Evolutionary conservation across 2,329 filamentous ascomycete genomes (phyloP).

Genomic region (Ophiostoma montium): DNA sequence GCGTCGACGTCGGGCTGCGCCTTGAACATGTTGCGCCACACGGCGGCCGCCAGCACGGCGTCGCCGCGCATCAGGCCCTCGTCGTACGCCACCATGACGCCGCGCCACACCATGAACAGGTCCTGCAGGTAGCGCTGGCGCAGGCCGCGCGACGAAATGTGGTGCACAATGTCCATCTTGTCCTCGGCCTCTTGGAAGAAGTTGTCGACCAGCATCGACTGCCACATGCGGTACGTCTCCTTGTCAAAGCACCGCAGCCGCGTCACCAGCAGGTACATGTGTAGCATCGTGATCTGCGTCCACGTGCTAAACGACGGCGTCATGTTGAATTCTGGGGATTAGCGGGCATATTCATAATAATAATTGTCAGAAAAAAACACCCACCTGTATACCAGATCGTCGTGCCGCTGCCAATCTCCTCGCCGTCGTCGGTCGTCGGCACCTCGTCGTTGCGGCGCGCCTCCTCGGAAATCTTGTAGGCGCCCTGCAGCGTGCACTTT

Average conservation of each 20-base stretch:
- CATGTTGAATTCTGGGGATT: slow-evolving; percentile 53
- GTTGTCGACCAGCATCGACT: slow-evolving; percentile 84
- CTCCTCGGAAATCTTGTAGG: slow-evolving; percentile 60
- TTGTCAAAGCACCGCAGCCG: slow-evolving; percentile 66
- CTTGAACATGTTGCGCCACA: slow-evolving; percentile 92
- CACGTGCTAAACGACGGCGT: slow-evolving; percentile 85
- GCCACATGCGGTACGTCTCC: slow-evolving; percentile 58
- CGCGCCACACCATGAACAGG: slow-evolving; percentile 86
- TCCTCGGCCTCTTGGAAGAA: slow-evolving; percentile 86
- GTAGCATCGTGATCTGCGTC: slow-evolving; percentile 91
- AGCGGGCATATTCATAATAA: background rate
- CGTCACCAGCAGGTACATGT: slow-evolving; percentile 83
- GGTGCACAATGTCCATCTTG: slow-evolving; percentile 69
- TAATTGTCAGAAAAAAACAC: slow-evolving; percentile 15
- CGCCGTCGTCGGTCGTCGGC: slow-evolving; percentile 58
- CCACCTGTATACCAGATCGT: slow-evolving; percentile 75
- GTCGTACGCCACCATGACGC: slow-evolving; percentile 70
- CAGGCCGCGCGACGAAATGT: slow-evolving; percentile 43
- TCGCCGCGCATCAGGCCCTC: slow-evolving; percentile 67
- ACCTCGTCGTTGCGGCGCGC: slow-evolving; percentile 52
- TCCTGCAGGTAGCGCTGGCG: slow-evolving; percentile 66
- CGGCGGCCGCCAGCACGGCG: slow-evolving; percentile 60
- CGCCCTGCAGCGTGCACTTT: slow-evolving; percentile 56
- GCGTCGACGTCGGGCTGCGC: slow-evolving; percentile 39
- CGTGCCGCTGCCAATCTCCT: slow-evolving; percentile 63